phyloP scores from a whole-genome alignment of 441 rosid genomes.

The Bocquillonia castaneifolia region DNA sequence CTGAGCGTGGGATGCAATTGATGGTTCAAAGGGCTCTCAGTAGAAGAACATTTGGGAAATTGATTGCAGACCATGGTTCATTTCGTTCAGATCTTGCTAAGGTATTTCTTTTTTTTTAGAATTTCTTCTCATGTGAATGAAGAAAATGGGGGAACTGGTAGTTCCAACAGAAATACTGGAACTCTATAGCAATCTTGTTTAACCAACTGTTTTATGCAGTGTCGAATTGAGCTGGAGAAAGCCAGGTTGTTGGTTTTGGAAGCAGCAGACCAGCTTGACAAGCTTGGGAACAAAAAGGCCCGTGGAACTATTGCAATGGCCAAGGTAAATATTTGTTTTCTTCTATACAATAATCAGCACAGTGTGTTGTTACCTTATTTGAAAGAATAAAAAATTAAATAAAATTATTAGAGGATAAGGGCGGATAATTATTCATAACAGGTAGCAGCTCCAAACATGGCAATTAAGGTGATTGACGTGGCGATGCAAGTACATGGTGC shows the following conservation, averaged over 20 bases:
- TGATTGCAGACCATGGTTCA: conserved; percentile 86
- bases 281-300: conserved; percentile 80
- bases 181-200: not conserved
- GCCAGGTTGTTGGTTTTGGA: conserved; percentile 78
- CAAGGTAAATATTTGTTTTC: conserved; percentile 68
- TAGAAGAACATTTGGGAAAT: conserved; percentile 77
- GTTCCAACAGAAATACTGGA: not conserved
- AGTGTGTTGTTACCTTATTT: not conserved
- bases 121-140: not conserved
- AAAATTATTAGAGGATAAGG: not conserved
- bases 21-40: conserved; percentile 82
- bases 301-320: conserved; percentile 86
- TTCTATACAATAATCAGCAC: not conserved
- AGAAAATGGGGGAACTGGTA: not conserved
- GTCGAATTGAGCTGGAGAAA: conserved; percentile 80
- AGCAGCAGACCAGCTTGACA: conserved; percentile 92
- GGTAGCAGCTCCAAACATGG: conserved; percentile 97
- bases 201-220: conserved; percentile 35
- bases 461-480: conserved; percentile 73
- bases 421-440: conserved; percentile 19
- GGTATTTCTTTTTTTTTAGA: conserved; percentile 35
- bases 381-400: not conserved
- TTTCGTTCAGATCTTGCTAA: conserved; percentile 83
- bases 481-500: conserved; percentile 95
- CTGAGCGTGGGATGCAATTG: conserved; percentile 96